phyloP scores from a whole-genome alignment of 2,329 filamentous ascomycete species.

The Talaromyces sp. region DNA sequence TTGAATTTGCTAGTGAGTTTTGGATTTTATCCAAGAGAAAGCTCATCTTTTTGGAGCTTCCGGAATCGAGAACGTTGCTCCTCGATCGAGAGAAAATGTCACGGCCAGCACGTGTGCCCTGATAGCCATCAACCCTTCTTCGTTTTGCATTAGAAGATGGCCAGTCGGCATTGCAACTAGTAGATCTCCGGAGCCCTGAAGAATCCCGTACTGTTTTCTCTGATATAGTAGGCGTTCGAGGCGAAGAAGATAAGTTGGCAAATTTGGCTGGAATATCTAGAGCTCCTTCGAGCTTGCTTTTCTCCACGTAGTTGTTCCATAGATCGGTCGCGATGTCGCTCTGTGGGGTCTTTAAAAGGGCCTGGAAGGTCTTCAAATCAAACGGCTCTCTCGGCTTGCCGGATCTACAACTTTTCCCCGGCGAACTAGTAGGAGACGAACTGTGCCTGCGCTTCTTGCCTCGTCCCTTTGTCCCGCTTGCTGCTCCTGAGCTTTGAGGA shows the following conservation, averaged over 20 bases:
- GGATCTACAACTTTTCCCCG: conserved; percentile 41
- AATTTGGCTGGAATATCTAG: conserved; percentile 53
- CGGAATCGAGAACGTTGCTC: conserved; percentile 34
- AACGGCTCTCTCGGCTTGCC: conserved; percentile 40
- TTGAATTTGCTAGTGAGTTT: conserved; percentile 39
- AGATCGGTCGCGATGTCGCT: conserved; percentile 68
- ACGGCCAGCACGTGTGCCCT: conserved; percentile 42
- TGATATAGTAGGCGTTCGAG: conserved; percentile 53
- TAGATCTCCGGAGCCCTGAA: conserved; percentile 55
- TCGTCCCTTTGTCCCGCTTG: conserved; percentile 41
- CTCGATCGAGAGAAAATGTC: conserved; percentile 37
- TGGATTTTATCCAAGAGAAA: conserved; percentile 64
- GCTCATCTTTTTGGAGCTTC: conserved; percentile 43
- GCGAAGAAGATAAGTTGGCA: conserved; percentile 63
- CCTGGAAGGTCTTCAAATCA: conserved; percentile 55
- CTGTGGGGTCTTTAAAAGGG: conserved; percentile 60
- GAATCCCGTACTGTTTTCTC: conserved; percentile 37
- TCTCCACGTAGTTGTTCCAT: conserved; percentile 68
- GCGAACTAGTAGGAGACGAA: conserved; percentile 68
- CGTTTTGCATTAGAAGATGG: conserved; percentile 58
- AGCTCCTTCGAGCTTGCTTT: conserved; percentile 40
- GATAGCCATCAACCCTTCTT: conserved; percentile 51
- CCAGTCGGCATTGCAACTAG: conserved; percentile 66
- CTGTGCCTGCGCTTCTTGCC: conserved; percentile 65
- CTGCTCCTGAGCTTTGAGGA: conserved; percentile 35